Evolutionary conservation across 345 rosid genomes (phyloP), one percentile per base, ranked within the genome.

Genomic region (Brassica nigra): DNA sequence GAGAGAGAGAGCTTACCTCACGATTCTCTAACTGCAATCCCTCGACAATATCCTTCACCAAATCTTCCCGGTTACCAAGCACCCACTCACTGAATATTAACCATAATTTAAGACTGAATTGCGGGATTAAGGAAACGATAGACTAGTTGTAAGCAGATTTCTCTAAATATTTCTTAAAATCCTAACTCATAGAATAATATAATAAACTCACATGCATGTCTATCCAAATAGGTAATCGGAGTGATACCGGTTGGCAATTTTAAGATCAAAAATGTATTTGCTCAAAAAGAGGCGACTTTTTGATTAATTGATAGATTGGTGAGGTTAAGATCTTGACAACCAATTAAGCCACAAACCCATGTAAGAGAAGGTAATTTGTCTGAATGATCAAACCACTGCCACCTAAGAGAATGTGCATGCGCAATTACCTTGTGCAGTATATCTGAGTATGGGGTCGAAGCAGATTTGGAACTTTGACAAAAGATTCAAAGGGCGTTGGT

Each of bases 391-490:
- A n/a, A 52, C 3, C 57, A 52, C 57, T n/a, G 57, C 18, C 8
- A 52, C 57, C 57, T 52, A 70, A 30, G 74, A 75, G 33, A 58
- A n/a, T 27, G 68, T 54, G 61, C 42, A 61, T 62, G 18, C 73
- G 64, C 73, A 71, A 42, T 77, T 87, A 95, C 99, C 98, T 95
- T 63, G 94, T 93, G 83, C 99, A 95, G 78, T 89, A 95, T 75
- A 95, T 89, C 78, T 93, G 98, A 66, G 97, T 91, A 81, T 90
- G 96, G 18, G 96, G 99, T 14, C 98, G 92, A 33, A 95, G 81
- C 76, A 90, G 94, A 75, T 87, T 92, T 39, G 99, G 97, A 85
- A 95, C 99, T 89, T 93, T 93, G 75, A 92, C 87, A 85, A 95
- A 95, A 80, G 98, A 90, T 83, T 90, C 98, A 27, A 95, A 91